Evolutionary conservation across 2,329 filamentous ascomycete genomes (phyloP), one percentile per base, ranked within the genome.

Genomic region (Ascochyta rabiei): DNA sequence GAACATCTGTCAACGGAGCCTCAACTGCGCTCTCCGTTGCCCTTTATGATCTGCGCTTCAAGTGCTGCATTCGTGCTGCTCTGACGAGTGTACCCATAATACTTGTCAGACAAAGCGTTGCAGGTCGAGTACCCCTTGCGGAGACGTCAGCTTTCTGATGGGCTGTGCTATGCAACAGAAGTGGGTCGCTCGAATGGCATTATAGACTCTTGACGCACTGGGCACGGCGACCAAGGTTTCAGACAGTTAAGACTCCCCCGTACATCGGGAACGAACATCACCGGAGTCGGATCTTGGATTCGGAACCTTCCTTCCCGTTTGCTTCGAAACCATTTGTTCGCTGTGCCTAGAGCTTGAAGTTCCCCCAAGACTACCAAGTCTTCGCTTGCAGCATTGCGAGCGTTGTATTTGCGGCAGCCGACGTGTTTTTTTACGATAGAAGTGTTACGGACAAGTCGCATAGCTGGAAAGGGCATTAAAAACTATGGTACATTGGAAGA

Each of bases 401-500:
- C 33, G 13, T 42, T 19, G 9, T 10, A n/a, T 34, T 34, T 13
- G 12, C 28, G 24, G 34, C 12, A 21, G 16, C 26, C 2, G 28
- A 13, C 19, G 5, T 6, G n/a, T 30, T 40, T 38, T 38, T 15
- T 34, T 30, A 35, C 41, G 45, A 45, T 37, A 23, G 12, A 15
- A 19, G 40, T 41, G 5, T 33, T 19, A 50, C 46, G 21, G 38
- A 18, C 3, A 38, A 30, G 28, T 8, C 21, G 37, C 45, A 47
- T 46, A 44, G 42, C 37, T 59, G 61, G 61, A 53, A 62, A 60
- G 55, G 51, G 57, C 62, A 60, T 59, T 54, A 61, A 63, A 54
- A 53, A 51, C 56, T 53, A 59, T 40, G 47, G 58, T 63, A 61
- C 59, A 60, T 63, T 61, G 53, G 51, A 56, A 53, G 51, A 51